These are phyloP conservation scores for Tuber magnatum DNA, from an alignment of 495 filamentous ascomycete species.

Conservation along the genomic window DNA sequence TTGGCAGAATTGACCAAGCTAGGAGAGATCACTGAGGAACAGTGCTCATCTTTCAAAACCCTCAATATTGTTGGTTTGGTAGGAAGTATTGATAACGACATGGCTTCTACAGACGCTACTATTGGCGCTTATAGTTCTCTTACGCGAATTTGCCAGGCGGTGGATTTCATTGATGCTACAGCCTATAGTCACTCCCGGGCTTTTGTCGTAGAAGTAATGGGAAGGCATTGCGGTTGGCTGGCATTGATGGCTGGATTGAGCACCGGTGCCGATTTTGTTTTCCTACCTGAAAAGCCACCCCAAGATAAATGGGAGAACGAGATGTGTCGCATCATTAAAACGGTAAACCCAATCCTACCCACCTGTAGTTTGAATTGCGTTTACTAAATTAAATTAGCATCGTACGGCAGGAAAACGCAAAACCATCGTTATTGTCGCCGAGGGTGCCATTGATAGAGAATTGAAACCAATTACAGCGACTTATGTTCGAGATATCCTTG, in stretches of 20 bases:
- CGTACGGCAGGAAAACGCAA: conserved; percentile 86
- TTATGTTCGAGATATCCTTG: conserved; percentile 79
- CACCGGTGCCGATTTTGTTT: conserved; percentile 92
- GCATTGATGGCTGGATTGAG: conserved; percentile 94
- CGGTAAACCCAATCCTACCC: conserved; percentile 49
- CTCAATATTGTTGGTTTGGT: conserved; percentile 95
- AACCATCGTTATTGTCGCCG: conserved; percentile 95
- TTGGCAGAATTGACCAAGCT: conserved; percentile 70
- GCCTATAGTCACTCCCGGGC: conserved; percentile 94
- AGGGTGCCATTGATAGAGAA: conserved; percentile 81
- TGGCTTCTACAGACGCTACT: conserved; percentile 92
- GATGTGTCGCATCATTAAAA: conserved; percentile 74
- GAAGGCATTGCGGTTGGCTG: conserved; percentile 97
- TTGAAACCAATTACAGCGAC: conserved; percentile 74
- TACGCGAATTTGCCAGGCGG: conserved; percentile 80
- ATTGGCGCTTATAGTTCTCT: conserved; percentile 96
- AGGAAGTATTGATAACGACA: conserved; percentile 97
- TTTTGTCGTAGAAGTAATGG: conserved; percentile 99
- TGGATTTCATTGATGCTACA: conserved; percentile 95
- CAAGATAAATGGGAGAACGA: conserved; percentile 78
- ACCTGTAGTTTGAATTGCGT: not conserved
- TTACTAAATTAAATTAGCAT: conserved; percentile 57
- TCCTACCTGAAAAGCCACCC: conserved; percentile 93
- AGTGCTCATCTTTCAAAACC: conserved; percentile 64
- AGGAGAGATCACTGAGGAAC: conserved; percentile 59